These are phyloP conservation scores for Stenogyne calaminthoides DNA, from an alignment of 305 asterid species.

Conservation along the genomic window DNA sequence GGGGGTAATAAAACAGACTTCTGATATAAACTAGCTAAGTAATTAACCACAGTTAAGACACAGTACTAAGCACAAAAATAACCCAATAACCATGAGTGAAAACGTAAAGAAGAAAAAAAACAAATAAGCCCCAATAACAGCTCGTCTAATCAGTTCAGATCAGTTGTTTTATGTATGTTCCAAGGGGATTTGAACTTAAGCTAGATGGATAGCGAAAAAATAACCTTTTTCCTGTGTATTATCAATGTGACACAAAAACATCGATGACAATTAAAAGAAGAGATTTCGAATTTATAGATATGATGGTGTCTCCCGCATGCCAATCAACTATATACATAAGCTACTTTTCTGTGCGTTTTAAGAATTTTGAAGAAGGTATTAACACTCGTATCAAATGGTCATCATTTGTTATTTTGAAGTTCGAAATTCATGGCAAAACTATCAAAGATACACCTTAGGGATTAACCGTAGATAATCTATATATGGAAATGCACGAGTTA, in stretches of 20 bases:
- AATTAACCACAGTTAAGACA: not conserved
- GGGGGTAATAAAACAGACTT: not conserved
- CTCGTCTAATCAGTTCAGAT: conserved; percentile 3
- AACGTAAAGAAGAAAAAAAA: not conserved
- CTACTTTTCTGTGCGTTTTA: not conserved
- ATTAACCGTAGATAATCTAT: not conserved
- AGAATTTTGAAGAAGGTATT: not conserved
- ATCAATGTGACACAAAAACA: not conserved
- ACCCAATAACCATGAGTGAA: not conserved
- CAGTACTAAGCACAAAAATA: not conserved
- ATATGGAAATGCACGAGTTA: not conserved
- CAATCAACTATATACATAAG: too few species aligned
- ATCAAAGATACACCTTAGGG: not conserved
- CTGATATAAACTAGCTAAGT: not conserved
- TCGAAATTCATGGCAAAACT: not conserved
- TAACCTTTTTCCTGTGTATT: not conserved
- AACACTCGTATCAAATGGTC: not conserved
- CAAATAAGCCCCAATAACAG: not conserved
- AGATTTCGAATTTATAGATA: too few species aligned
- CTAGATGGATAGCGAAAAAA: not conserved
- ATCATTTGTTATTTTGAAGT: not conserved
- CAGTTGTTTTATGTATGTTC: not conserved
- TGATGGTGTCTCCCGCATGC: too few species aligned
- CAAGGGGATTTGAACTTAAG: not conserved
- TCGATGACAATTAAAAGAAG: not conserved